Percentiles rank a stretch among this genome's conserved stretches.
phyloP scores from a whole-genome alignment of 192 early-diverging fungal genomes.

The Piromyces sp. region DNA sequence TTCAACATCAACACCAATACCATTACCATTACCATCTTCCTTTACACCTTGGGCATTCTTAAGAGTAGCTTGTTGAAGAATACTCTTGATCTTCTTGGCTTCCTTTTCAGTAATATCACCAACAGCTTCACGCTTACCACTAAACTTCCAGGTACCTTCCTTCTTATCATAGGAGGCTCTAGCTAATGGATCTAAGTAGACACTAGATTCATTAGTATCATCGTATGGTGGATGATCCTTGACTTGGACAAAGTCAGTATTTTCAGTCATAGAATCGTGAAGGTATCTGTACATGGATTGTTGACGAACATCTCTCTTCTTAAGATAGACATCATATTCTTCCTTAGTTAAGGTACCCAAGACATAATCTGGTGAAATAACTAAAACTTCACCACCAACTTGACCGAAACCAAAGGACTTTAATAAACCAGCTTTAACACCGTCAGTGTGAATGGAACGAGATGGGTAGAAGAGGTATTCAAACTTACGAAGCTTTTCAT shows the following conservation, averaged over 20 bases:
- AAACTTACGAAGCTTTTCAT: constrained; percentile 50
- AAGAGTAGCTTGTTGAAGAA: constrained; percentile 1
- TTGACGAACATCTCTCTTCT: constrained; percentile 51
- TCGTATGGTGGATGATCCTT: constrained; percentile 77
- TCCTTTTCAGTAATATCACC: neutral
- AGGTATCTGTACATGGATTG: constrained; percentile 70
- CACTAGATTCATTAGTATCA: constrained; percentile 52
- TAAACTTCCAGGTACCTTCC: constrained; percentile 50
- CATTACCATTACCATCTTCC: constrained; percentile 31
- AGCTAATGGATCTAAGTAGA: constrained; percentile 75
- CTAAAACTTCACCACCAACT: constrained; percentile 72
- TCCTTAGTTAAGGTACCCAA: constrained; percentile 50
- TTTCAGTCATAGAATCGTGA: constrained; percentile 73
- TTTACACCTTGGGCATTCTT: constrained; percentile 23
- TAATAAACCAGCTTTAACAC: constrained; percentile 74
- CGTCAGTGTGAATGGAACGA: constrained; percentile 71
- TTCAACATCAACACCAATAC: constrained; percentile 80
- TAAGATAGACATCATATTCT: constrained; percentile 52
- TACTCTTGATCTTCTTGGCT: neutral
- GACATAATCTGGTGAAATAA: constrained; percentile 77
- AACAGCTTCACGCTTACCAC: constrained; percentile 8
- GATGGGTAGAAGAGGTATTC: constrained; percentile 69
- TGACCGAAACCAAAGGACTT: constrained; percentile 94
- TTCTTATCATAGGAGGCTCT: constrained; percentile 63
- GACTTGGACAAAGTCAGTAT: constrained; percentile 63